A percentile compares a stretch with the other conserved stretches of the same genome.
Conservation (phyloP, 139 green algal species). For the Asterochloris erici region DNA sequence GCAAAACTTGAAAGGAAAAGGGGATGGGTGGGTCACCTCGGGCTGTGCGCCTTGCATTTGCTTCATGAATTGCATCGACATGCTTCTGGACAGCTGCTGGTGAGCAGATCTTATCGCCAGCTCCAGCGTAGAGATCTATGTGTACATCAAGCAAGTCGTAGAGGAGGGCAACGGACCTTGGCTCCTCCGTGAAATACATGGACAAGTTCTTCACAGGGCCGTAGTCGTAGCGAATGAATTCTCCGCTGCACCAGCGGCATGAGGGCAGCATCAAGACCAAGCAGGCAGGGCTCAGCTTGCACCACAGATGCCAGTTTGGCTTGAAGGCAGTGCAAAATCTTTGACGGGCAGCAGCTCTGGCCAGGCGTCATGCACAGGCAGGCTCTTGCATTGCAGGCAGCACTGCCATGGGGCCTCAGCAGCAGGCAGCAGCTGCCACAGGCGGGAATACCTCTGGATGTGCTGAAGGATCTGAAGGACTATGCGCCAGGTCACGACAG, state of each 20-base stretch:
- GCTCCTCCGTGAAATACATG: not conserved
- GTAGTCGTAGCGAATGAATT: constrained; percentile 11
- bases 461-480: constrained; percentile 14
- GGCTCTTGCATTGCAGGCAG: no score
- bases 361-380: no score
- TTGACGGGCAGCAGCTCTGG: no score
- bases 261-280: no score
- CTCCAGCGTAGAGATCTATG: not conserved
- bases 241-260: not conserved
- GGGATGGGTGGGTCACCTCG: constrained; percentile 8
- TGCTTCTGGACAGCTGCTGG: constrained; percentile 17
- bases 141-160: constrained; percentile 14
- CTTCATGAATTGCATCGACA: constrained; percentile 1
- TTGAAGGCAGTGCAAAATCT: no score
- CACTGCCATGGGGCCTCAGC: no score
- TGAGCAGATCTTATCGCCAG: constrained; percentile 1
- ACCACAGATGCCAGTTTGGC: no score
- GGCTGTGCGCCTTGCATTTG: constrained; percentile 6
- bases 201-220: not conserved
- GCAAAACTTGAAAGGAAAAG: constrained; percentile 3
- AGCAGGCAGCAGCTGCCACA: no score
- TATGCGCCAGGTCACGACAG: constrained; percentile 14
- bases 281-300: no score
- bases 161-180: not conserved
- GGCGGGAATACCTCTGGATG: not conserved